These are phyloP conservation scores for Sporothrix luriei DNA, from an alignment of 2,329 filamentous ascomycete genomes.

Conservation along the genomic window DNA sequence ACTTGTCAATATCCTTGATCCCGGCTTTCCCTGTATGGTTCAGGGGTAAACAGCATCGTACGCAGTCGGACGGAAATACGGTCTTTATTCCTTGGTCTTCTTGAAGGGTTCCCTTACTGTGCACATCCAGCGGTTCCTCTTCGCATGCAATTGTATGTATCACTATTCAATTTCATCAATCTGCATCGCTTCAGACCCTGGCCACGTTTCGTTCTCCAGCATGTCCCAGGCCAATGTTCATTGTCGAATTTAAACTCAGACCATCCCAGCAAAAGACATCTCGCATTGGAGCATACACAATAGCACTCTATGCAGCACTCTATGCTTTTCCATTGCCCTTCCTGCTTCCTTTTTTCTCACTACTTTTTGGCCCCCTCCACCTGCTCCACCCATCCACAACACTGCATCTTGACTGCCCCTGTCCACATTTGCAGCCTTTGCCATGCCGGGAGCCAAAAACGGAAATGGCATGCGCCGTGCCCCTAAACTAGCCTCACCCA, in stretches of 20 bases:
- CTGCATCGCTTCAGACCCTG: background rate
- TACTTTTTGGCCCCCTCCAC: too few species aligned
- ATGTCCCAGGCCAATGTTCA: background rate
- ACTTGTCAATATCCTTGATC: background rate
- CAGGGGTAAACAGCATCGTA: background rate
- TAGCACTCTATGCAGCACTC: too few species aligned
- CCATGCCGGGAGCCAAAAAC: slow-evolving; percentile 11
- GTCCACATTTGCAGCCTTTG: background rate
- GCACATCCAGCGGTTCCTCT: too few species aligned
- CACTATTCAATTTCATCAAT: too few species aligned
- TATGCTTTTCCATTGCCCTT: background rate
- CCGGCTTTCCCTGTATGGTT: background rate
- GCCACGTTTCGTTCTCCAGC: background rate
- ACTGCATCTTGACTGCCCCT: background rate
- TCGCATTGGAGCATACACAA: too few species aligned
- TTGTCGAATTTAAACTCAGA: too few species aligned
- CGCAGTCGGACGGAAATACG: too few species aligned
- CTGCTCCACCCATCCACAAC: slow-evolving; percentile 9
- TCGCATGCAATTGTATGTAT: background rate
- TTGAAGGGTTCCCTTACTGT: too few species aligned
- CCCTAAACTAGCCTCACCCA: too few species aligned
- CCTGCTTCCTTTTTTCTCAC: background rate
- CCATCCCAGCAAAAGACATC: too few species aligned
- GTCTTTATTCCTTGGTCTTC: too few species aligned
- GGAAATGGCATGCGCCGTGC: slow-evolving; percentile 7